Evolutionary conservation across 768 basidiomycete genomes (phyloP).

Genomic region (Phylloporus rhodoxanthus): DNA sequence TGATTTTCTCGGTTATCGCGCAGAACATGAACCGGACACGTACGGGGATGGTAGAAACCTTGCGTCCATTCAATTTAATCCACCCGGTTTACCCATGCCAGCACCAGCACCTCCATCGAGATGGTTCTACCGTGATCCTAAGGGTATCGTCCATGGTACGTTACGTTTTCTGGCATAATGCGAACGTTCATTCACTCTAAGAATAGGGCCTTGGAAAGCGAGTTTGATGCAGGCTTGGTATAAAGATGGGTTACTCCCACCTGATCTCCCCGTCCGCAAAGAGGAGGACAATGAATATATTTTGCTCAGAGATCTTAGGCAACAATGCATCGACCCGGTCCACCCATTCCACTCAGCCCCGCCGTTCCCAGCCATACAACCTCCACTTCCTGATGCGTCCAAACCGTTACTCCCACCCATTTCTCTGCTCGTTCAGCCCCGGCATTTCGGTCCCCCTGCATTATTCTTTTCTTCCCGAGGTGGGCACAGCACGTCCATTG

Average conservation of each 20-base stretch:
- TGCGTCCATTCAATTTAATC: slow-evolving; percentile 64
- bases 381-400: slow-evolving; percentile 29
- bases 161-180: slow-evolving; percentile 2
- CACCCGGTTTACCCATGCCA: slow-evolving; percentile 75
- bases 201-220: slow-evolving; percentile 79
- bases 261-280: slow-evolving; percentile 72
- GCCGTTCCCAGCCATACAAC: slow-evolving; percentile 34
- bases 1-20: slow-evolving; percentile 66
- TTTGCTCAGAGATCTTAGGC: slow-evolving; percentile 65
- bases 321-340: slow-evolving; percentile 76
- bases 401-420: slow-evolving; percentile 66
- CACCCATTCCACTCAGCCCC: slow-evolving; percentile 60
- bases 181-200: slow-evolving; percentile 7
- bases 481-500: slow-evolving; percentile 82
- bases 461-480: slow-evolving; percentile 86
- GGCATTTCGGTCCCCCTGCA: slow-evolving; percentile 81
- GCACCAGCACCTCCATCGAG: slow-evolving; percentile 58
- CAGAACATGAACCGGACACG: slow-evolving; percentile 53
- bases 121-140: slow-evolving; percentile 85
- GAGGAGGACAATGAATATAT: slow-evolving; percentile 69
- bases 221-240: slow-evolving; percentile 87
- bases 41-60: slow-evolving; percentile 42
- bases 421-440: slow-evolving; percentile 71
- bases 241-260: slow-evolving; percentile 75
- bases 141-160: slow-evolving; percentile 71